These are phyloP conservation scores for Pyrenophora seminiperda DNA, from an alignment of 2,329 filamentous ascomycete species.

Conservation along the genomic window DNA sequence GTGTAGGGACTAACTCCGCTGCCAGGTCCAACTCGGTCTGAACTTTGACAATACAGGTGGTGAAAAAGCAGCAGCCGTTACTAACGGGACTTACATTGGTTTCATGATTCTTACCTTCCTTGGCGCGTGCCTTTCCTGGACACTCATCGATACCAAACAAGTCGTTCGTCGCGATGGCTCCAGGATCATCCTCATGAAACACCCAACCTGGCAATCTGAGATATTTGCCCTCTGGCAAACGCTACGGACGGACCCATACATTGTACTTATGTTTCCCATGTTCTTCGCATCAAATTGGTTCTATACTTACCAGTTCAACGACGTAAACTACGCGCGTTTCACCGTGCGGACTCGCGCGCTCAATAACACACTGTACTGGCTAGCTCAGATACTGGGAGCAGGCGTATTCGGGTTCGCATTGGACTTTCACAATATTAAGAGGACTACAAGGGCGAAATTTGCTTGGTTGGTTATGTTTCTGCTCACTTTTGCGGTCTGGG, in stretches of 20 bases:
- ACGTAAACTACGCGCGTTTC: slow-evolving; percentile 70
- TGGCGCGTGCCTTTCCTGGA: slow-evolving; percentile 70
- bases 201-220: slow-evolving; percentile 81
- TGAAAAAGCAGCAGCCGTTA: slow-evolving; percentile 54
- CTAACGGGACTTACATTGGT: slow-evolving; percentile 77
- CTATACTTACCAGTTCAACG: slow-evolving; percentile 77
- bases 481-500: slow-evolving; percentile 77
- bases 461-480: slow-evolving; percentile 65
- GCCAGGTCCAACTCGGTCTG: slow-evolving; percentile 67
- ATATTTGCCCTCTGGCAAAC: slow-evolving; percentile 74
- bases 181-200: slow-evolving; percentile 80
- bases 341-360: slow-evolving; percentile 72
- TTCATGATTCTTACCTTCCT: slow-evolving; percentile 79
- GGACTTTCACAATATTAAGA: slow-evolving; percentile 60
- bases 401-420: slow-evolving; percentile 70
- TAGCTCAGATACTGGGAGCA: slow-evolving; percentile 75
- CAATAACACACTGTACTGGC: slow-evolving; percentile 76
- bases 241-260: slow-evolving; percentile 69
- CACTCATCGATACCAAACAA: slow-evolving; percentile 70
- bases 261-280: slow-evolving; percentile 76
- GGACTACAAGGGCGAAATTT: slow-evolving; percentile 67
- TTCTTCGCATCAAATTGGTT: slow-evolving; percentile 79
- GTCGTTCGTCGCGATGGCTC: slow-evolving; percentile 76
- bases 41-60: slow-evolving; percentile 62
- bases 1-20: not conserved